Evolutionary conservation across 1,284 basidiomycete genomes (phyloP).

Genomic region (Porogramme epimiltina): DNA sequence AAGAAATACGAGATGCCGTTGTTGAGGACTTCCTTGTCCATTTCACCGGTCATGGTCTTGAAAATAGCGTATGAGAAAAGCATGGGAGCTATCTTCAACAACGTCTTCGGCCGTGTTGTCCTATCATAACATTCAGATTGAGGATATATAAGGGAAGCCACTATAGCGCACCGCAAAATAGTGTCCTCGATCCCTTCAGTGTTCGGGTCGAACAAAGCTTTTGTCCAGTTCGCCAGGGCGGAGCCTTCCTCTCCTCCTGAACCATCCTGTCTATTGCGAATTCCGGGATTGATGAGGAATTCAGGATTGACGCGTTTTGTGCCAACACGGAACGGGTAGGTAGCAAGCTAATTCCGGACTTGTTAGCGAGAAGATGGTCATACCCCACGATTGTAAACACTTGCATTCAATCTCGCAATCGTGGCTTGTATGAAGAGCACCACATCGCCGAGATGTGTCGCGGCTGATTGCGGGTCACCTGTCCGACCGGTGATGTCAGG

Average conservation of each 20-base stretch:
- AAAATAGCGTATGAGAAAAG: conserved; percentile 66
- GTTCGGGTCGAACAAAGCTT: conserved; percentile 72
- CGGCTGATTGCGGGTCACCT: conserved; percentile 83
- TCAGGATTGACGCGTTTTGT: conserved; percentile 47
- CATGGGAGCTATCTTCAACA: conserved; percentile 67
- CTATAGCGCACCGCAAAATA: conserved; percentile 71
- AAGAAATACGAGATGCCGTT: conserved; percentile 81
- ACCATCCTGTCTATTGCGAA: too few relatives aligned
- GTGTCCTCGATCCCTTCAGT: conserved; percentile 83
- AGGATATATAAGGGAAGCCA: too few relatives aligned
- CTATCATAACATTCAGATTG: neutral
- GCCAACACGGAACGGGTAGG: conserved; percentile 32
- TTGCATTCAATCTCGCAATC: conserved; percentile 63
- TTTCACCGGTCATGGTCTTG: conserved; percentile 39
- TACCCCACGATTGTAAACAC: conserved; percentile 13
- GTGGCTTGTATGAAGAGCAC: conserved; percentile 71
- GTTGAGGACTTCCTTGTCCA: conserved; percentile 65
- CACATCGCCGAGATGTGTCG: conserved; percentile 73
- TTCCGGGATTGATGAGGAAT: conserved; percentile 25
- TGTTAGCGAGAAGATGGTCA: neutral
- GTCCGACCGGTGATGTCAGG: neutral
- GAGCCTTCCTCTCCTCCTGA: too few relatives aligned
- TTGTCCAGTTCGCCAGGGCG: too few relatives aligned
- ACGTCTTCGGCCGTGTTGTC: conserved; percentile 60
- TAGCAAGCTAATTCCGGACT: conserved; percentile 21